These are phyloP conservation scores for Onygenales sp. DNA, from an alignment of 2,329 filamentous ascomycete species.

Conservation along the genomic window DNA sequence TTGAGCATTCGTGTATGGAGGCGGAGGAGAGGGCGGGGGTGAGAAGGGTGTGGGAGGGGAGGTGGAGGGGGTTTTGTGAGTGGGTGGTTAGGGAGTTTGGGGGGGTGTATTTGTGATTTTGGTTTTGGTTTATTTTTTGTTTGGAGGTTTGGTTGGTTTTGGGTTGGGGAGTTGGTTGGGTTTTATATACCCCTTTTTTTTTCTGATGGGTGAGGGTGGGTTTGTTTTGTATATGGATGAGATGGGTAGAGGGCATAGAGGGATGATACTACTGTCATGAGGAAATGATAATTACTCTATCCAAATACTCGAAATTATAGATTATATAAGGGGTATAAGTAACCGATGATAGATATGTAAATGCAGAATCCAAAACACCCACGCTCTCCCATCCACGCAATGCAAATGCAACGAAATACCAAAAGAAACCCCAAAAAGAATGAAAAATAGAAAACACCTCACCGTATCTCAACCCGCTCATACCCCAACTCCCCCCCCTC, in stretches of 20 bases:
- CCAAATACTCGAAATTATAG: too few species aligned
- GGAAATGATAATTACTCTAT: too few species aligned
- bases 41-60: conserved; percentile 65
- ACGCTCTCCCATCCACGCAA: background rate
- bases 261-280: too few species aligned
- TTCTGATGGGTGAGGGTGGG: too few species aligned
- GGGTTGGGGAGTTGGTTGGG: too few species aligned
- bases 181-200: too few species aligned
- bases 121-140: background rate
- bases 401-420: background rate
- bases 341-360: too few species aligned
- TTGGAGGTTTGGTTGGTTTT: background rate
- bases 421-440: background rate
- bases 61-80: conserved; percentile 83
- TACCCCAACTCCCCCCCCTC: background rate
- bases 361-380: background rate
- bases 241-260: too few species aligned
- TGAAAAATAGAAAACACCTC: background rate
- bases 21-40: background rate
- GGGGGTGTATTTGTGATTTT: conserved; percentile 5
- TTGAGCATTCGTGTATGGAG: conserved; percentile 5
- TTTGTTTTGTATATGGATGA: too few species aligned
- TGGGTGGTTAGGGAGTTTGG: conserved; percentile 77
- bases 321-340: too few species aligned
- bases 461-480: conserved; percentile 3